Evolutionary conservation across 2,329 filamentous ascomycete genomes (phyloP), one percentile per base, ranked within the genome.

Genomic region (Helminthosporium solani): DNA sequence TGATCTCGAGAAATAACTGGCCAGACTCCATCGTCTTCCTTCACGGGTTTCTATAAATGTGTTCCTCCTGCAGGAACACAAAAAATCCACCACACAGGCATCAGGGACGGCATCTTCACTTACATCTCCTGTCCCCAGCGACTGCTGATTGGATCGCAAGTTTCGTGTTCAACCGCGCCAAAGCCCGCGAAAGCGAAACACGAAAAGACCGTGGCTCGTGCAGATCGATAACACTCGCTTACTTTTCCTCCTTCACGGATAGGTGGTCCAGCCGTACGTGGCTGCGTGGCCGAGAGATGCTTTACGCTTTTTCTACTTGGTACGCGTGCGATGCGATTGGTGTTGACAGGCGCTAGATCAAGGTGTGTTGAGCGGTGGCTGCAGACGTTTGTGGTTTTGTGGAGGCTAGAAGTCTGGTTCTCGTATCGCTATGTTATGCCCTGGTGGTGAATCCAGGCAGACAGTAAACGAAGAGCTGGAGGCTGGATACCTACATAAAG

Each of bases 381-480:
- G 19, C 25, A 37, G n/a, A 20, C 43, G 23, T 34, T 34, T 33
- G 16, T 27, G 19, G 20, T 7, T 23, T 16, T 42, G 21, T 40
- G 36, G 39, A 37, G 36, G 38, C 38, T 49, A 38, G 23, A 45
- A 21, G 35, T 41, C 43, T 46, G 44, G 19, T 35, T 2, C 25
- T 40, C 35, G 36, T 40, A 23, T 43, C 8, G 40, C 30, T 28
- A 19, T 15, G 14, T 20, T 19, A n/a, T n/a, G 20, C 16, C 14
- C 21, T 15, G 25, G n/a, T 14, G 31, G 21, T 2, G 6, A 33
- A 25, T 42, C 39, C 18, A 23, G 30, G 18, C 40, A 40, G 35
- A 21, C 35, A 43, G 33, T 28, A 44, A 11, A 28, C 12, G 12
- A 27, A 33, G 31, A 44, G n/a, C 19, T 15, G 12, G 21, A 33